Base-by-base conservation (phyloP, 345 rosid genomes). In the Stellera chamaejasme region DNA sequence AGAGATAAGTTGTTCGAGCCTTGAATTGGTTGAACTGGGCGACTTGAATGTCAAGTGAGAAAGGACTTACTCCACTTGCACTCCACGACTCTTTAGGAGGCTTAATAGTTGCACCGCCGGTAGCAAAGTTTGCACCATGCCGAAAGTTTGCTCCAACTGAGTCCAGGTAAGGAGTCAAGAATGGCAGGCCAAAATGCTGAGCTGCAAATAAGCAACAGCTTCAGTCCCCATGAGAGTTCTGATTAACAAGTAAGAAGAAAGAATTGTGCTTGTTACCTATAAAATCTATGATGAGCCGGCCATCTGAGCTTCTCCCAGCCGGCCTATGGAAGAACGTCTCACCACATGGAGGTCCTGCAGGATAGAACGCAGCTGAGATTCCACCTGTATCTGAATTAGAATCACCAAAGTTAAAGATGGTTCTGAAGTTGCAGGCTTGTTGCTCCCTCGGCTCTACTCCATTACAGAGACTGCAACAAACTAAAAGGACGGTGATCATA, bases 101-200 rank as follows among this genome's bases (percentile, higher is more conserved):
- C 64, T 82, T 71, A 16, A 92, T 82, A 36, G 98, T 92, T 44
- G 96, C 81, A 15, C 98, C 98, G 26, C 98, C 96, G 0, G 92
- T 81, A 5, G 96, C 96, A 59, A 92, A 88, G 64, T 86, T 92
- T 6, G 95, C 98, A 10, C 96, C 98, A 52, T 84, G 85, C 64
- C 88, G 67, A 69, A 76, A 92, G 55, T 75, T 79, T 44, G 89
- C 55, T 53, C 90, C 98, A 9, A 92, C 61, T 11, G 96, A 92
- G 70, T 92, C 82, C 64, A 92, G 41, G 70, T 88, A 92, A 4
- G 96, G 90, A 67, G 91, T 77, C 85, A 92, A 70, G 69, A 79
- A 84, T 0, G 93, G 98, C 25, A 86, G 39, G 13, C 71, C 78
- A 56, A 86, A 62, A 56, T 65, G 69, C 76, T 92, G 90, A 75